These are phyloP conservation scores for Suaeda aralocaspica DNA, from an alignment of 148 eudicot species.

Conservation along the genomic window DNA sequence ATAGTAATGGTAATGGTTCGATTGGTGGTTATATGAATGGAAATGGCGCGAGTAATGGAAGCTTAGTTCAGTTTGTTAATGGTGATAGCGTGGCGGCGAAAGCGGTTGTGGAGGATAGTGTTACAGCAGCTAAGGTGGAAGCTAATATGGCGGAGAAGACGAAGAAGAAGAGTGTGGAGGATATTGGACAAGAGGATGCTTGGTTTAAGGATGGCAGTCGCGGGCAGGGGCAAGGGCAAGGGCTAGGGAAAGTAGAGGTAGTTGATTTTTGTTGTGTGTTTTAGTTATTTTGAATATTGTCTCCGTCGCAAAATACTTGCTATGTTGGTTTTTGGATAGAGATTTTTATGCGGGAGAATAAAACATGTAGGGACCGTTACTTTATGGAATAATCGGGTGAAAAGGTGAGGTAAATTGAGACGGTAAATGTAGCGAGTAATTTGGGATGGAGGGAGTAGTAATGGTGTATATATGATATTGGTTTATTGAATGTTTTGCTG, in stretches of 20 bases:
- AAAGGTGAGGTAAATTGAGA: no score
- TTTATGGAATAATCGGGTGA: no score
- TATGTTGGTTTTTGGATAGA: no score
- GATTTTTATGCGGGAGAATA: no score
- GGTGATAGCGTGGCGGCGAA: constrained; percentile 38
- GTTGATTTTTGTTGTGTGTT: not conserved
- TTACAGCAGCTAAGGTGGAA: not conserved
- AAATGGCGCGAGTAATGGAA: constrained; percentile 41
- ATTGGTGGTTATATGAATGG: constrained; percentile 25
- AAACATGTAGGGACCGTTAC: no score
- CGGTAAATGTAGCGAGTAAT: no score
- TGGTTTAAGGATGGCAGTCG: constrained; percentile 67
- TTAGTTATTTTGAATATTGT: no score
- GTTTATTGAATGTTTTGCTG: not conserved
- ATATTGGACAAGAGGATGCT: constrained; percentile 97
- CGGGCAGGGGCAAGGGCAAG: no score
- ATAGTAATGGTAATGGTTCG: constrained; percentile 32
- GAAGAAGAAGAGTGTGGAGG: constrained; percentile 69
- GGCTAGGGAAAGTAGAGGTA: constrained; percentile 92
- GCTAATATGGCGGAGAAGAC: constrained; percentile 22
- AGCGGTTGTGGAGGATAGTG: constrained; percentile 20
- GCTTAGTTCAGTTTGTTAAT: constrained; percentile 47
- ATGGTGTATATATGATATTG: not conserved
- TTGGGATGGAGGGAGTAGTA: no score
- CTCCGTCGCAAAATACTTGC: no score